phyloP scores from a whole-genome alignment of 108 stramenopile genomes.

The Cyclotella sp. region DNA sequence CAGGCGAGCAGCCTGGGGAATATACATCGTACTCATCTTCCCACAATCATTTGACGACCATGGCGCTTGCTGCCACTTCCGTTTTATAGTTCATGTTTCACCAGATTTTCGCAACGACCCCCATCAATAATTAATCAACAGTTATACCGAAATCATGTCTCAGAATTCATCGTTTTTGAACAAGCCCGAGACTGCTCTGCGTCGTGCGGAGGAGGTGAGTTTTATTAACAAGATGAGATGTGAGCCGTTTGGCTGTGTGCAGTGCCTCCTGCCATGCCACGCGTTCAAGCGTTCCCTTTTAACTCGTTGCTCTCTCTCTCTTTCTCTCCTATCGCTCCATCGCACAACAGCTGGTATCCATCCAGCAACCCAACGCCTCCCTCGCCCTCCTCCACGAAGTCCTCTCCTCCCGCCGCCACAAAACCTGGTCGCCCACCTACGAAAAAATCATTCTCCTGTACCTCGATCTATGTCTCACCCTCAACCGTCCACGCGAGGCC shows the following conservation, averaged over 20 bases:
- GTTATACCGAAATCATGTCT: slow-evolving; percentile 9
- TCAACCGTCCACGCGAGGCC: slow-evolving; percentile 86
- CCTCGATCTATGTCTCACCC: slow-evolving; percentile 92
- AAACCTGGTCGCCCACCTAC: slow-evolving; percentile 92
- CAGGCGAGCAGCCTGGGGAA: no score
- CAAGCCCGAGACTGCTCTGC: slow-evolving; percentile 28
- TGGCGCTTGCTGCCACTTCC: no score
- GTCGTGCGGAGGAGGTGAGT: slow-evolving; percentile 27
- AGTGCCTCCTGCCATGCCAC: background rate
- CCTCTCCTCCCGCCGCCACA: slow-evolving; percentile 80
- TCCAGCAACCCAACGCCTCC: slow-evolving; percentile 72
- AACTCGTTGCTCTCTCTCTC: background rate
- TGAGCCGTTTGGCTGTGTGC: no score
- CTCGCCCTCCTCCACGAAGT: slow-evolving; percentile 81
- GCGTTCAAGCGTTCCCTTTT: no score
- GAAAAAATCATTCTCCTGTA: slow-evolving; percentile 95
- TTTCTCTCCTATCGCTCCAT: background rate
- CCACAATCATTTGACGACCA: no score
- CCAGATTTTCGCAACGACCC: background rate
- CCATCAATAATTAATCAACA: background rate
- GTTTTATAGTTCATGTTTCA: background rate
- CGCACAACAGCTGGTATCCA: slow-evolving; percentile 52
- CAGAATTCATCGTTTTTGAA: slow-evolving; percentile 16
- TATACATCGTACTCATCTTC: no score
- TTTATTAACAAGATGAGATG: background rate